Evolutionary conservation across 2,329 filamentous ascomycete species (phyloP), one percentile per base, ranked within the genome.

Genomic region (Sclerotinia trifoliorum): DNA sequence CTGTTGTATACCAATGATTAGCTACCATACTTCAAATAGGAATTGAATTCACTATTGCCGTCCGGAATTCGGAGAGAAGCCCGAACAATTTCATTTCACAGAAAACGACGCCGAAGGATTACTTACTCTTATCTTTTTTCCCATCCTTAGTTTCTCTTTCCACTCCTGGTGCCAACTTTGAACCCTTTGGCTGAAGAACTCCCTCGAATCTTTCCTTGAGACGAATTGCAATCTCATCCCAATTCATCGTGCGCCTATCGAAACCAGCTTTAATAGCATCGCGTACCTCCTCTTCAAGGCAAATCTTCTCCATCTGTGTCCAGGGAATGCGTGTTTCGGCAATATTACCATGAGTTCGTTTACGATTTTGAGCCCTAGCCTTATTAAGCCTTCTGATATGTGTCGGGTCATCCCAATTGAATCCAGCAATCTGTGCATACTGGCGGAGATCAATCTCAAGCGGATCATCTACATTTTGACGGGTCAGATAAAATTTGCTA

Each of bases 401-500:
- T 0, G 6, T 5, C n/a, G 64, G 52, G n/a, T 49, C 8, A 11
- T 66, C 48, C 64, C 64, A 66, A 19, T 66, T n/a, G 21, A 66
- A 66, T 11, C 26, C 21, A 15, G 64, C 21, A 19, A 66, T 66
- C 1, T 35, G 26, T 7, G 51, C 13, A 11, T 32, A 66, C 26
- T 66, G 64, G 8, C 54, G 51, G 3, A 58, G 52, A 24, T 66
- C 64, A 39, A 66, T 3, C 5, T 66, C 51, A 10, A 19, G 11
- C 1, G 44, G 44, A 26, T 66, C 17, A 26, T 58, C n/a, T 8
- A 49, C 2, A 39, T 58, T 66, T 10, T 49, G 52, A 0, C 64
- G 44, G 10, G 64, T 66, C 21, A 66, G 26, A 29, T 66, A 66
- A 5, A 66, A 66, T 7, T 66, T 66, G 42, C 64, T 49, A 17